Percentiles rank a stretch among this genome's conserved stretches.
Evolutionary conservation across 1,139 yeast genomes (phyloP).

Genomic region (Debaryomyces singareniensis): DNA sequence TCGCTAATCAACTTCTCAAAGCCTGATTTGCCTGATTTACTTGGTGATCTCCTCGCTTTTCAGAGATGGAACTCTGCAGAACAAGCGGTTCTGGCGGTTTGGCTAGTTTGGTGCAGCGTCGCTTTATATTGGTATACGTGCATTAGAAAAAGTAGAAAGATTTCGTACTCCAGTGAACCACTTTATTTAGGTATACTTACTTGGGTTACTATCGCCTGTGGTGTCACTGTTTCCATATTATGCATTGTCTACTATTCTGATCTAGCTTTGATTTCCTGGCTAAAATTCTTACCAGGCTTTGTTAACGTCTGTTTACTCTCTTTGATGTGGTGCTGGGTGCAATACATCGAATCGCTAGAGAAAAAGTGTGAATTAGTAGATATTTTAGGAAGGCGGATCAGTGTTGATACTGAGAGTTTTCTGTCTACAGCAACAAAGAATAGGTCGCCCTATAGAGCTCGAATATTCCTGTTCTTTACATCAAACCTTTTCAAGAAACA

Average conservation of each 20-base stretch:
- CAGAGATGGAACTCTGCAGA: constrained; percentile 13
- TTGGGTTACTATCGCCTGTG: constrained; percentile 25
- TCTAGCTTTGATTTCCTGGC: constrained; percentile 36
- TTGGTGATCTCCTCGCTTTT: neutral
- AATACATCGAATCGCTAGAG: constrained; percentile 36
- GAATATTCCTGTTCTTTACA: too few species aligned
- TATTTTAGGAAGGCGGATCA: constrained; percentile 42
- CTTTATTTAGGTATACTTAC: constrained; percentile 37
- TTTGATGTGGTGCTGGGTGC: constrained; percentile 49
- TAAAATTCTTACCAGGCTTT: constrained; percentile 28
- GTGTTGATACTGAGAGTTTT: constrained; percentile 25
- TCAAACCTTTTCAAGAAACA: too few species aligned
- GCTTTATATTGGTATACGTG: constrained; percentile 24
- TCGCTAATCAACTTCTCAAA: constrained; percentile 1
- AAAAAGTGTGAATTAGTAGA: constrained; percentile 38
- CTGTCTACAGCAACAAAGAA: too few species aligned
- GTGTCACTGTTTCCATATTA: constrained; percentile 24
- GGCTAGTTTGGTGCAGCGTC: constrained; percentile 21
- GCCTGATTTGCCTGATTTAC: constrained; percentile 9
- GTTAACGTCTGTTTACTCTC: constrained; percentile 35
- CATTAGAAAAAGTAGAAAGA: constrained; percentile 21
- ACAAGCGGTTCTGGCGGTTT: constrained; percentile 15
- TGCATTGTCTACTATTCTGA: constrained; percentile 17
- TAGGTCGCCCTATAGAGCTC: too few species aligned
- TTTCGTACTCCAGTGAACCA: constrained; percentile 29